Evolutionary conservation across 1,284 basidiomycete genomes (phyloP).

Genomic region (Boletus semigastroideus): DNA sequence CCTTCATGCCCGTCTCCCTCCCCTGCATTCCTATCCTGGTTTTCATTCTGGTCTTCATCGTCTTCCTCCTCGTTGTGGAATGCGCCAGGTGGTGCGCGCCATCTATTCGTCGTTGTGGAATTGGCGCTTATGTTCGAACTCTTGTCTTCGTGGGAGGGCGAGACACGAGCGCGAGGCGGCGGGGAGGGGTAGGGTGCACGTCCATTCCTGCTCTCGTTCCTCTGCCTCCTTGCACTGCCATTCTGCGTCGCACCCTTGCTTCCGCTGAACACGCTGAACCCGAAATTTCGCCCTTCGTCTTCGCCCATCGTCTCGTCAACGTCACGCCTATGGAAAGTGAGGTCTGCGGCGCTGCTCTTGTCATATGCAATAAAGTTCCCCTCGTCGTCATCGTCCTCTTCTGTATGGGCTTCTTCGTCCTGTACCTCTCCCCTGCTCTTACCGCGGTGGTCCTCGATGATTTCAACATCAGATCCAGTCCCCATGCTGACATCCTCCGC

Average conservation of each 20-base stretch:
- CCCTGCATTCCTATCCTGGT: constrained; percentile 11
- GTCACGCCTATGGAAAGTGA: constrained; percentile 14
- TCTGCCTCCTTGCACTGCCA: background rate
- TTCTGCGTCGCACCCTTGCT: constrained; percentile 4
- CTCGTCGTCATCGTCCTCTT: constrained; percentile 11
- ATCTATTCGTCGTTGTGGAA: constrained; percentile 5
- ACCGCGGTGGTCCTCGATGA: constrained; percentile 4
- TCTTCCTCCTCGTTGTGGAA: constrained; percentile 22
- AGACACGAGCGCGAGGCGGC: constrained; percentile 8
- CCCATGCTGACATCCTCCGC: constrained; percentile 29
- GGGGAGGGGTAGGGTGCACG: constrained; percentile 3
- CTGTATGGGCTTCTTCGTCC: constrained; percentile 4
- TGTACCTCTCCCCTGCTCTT: constrained; percentile 3
- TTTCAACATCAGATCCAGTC: constrained; percentile 21
- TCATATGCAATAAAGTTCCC: constrained; percentile 27
- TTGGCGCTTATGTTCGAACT: background rate
- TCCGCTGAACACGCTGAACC: constrained; percentile 33
- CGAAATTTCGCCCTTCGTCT: constrained; percentile 12
- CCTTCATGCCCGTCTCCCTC: constrained; percentile 33
- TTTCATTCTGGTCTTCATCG: constrained; percentile 8
- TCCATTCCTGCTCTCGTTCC: background rate
- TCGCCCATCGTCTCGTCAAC: constrained; percentile 18
- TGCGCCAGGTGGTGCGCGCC: constrained; percentile 25
- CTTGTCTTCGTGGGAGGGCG: constrained; percentile 5
- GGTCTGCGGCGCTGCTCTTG: constrained; percentile 17